Evolutionary conservation across 2,329 filamentous ascomycete species (phyloP).

Genomic region (Herpotrichia juniperi): DNA sequence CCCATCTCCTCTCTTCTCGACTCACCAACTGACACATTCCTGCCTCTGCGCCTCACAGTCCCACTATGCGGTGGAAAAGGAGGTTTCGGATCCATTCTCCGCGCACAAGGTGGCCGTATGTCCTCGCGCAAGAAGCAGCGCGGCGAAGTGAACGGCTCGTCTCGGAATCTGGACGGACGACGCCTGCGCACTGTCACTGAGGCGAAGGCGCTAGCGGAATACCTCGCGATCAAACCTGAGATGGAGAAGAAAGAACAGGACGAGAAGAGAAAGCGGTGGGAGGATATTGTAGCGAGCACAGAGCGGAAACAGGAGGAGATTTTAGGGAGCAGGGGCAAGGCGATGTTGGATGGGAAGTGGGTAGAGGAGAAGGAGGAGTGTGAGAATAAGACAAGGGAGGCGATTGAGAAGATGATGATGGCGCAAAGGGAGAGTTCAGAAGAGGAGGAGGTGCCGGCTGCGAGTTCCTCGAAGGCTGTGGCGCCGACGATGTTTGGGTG

Average conservation of each 20-base stretch:
- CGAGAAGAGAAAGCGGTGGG: constrained; percentile 81
- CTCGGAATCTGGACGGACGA: constrained; percentile 89
- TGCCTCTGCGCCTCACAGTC: constrained; percentile 80
- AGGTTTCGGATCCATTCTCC: constrained; percentile 95
- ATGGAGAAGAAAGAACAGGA: constrained; percentile 97
- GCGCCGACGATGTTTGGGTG: constrained; percentile 71
- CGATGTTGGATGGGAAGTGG: constrained; percentile 83
- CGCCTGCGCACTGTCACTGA: constrained; percentile 90
- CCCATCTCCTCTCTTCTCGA: constrained; percentile 69
- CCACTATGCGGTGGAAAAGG: constrained; percentile 92
- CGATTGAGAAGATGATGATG: constrained; percentile 62
- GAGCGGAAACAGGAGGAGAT: constrained; percentile 86
- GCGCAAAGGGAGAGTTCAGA: constrained; percentile 52
- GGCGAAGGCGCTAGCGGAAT: constrained; percentile 93
- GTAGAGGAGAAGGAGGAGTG: constrained; percentile 93
- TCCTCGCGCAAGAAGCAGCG: constrained; percentile 86
- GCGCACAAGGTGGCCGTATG: constrained; percentile 97
- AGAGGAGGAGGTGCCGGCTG: constrained; percentile 29
- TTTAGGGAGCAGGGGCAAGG: constrained; percentile 70
- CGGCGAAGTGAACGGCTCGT: constrained; percentile 85
- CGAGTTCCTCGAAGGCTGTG: constrained; percentile 29
- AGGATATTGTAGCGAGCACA: constrained; percentile 83
- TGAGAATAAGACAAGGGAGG: constrained; percentile 79
- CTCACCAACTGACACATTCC: constrained; percentile 66
- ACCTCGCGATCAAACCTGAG: constrained; percentile 92